Base-by-base conservation (phyloP, 1,139 yeast species). In the Yamadazyma buinensis region DNA sequence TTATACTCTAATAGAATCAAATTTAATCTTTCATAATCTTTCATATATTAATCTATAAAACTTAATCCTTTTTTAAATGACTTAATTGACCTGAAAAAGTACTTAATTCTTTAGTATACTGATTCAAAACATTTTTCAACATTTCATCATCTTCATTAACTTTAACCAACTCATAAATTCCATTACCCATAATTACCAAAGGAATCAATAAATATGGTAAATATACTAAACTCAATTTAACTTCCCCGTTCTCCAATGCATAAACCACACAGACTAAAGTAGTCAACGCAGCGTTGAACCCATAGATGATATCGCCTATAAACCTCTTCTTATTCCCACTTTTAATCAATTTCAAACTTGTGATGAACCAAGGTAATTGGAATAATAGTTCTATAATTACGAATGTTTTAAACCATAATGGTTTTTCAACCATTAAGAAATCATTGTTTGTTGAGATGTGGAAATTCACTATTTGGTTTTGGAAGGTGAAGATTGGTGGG, bases 351-450 rank as follows among this genome's bases (percentile, higher is more conserved):
- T 43, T 41, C 24, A 38, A 39, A 0, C 61, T 49, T 18, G 59
- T 52, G 33, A 82, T 52, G 55, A 90, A 90, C 21, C 84, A 65
- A 0, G 97, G 97, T 34, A 84, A 57, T 58, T 90, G 97, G 49
- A 84, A 72, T 3, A 78, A 37, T 33, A 88, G 46, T 55, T 90
- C 97, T 33, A 86, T 54, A 48, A 72, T 59, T 1, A 88, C 94
- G 56, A 83, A 87, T 25, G 74, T 60, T 42, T 71, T 62, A 38
- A 90, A 69, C 96, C 96, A 88, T 5, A 58, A 80, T 6, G 84
- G 77, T 9, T 58, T 50, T 11, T 69, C 57, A 3, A 57, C 53
- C 11, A 86, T 66, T 23, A 90, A 62, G 43, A 84, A 77, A 56
- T 90, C 97, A 38, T 81, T 74, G 59, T 88, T 85, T 24, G 60